Conservation (phyloP, 1,284 basidiomycete species). For the Leccinum fallax region DNA sequence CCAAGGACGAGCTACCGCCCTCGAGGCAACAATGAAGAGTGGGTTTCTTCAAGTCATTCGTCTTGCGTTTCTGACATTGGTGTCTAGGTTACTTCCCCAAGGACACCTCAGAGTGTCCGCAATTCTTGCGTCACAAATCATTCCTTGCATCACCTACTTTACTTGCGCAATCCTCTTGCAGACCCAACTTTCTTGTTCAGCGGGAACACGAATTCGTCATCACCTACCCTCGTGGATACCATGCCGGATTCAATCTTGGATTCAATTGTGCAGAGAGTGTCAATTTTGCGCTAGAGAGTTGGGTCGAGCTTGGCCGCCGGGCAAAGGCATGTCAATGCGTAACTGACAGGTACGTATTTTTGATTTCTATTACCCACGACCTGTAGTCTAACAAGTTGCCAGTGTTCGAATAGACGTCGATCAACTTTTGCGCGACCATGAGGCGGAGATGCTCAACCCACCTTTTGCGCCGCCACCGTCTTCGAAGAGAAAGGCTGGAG, state of each 20-base stretch:
- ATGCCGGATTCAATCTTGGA: constrained; percentile 96
- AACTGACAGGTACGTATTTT: constrained; percentile 63
- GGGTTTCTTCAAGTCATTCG: constrained; percentile 18
- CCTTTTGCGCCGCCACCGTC: constrained; percentile 25
- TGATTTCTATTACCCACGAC: background rate
- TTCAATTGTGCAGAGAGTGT: constrained; percentile 98
- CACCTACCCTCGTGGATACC: constrained; percentile 93
- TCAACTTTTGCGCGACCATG: constrained; percentile 68
- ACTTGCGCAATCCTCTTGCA: constrained; percentile 79
- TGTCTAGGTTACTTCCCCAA: constrained; percentile 80
- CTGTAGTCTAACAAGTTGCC: constrained; percentile 9
- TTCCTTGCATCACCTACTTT: constrained; percentile 91
- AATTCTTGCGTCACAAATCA: constrained; percentile 97
- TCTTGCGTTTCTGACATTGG: constrained; percentile 3
- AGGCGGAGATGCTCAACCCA: constrained; percentile 42
- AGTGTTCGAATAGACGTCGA: constrained; percentile 94
- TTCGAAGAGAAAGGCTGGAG: constrained; percentile 44
- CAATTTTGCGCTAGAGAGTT: constrained; percentile 96
- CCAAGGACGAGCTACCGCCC: constrained; percentile 74
- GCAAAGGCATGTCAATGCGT: constrained; percentile 87
- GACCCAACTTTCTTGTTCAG: constrained; percentile 89
- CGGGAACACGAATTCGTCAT: constrained; percentile 94
- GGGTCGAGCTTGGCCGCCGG: constrained; percentile 86
- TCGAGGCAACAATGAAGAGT: constrained; percentile 87
- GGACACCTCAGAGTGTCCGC: constrained; percentile 82